Conservation (phyloP, 495 filamentous ascomycete species). For the Xylaria longipes region DNA sequence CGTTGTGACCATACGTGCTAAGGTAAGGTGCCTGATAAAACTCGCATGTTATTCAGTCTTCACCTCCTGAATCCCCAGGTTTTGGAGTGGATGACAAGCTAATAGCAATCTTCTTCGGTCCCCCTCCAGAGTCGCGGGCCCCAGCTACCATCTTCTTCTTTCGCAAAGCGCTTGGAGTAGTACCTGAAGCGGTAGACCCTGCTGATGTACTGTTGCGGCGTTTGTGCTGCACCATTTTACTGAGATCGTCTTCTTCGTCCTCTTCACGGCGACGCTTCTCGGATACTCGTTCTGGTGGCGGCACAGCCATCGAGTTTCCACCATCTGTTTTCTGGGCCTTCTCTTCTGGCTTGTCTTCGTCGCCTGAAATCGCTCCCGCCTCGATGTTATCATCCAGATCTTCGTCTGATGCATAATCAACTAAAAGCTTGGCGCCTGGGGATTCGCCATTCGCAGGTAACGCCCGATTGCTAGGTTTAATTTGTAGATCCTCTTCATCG, state of each 20-base stretch:
- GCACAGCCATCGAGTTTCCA: conserved; percentile 38
- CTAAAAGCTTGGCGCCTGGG: conserved; percentile 73
- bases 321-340: conserved; percentile 30
- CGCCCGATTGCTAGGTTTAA: conserved; percentile 38
- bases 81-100: conserved; percentile 50
- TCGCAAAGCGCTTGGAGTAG: conserved; percentile 28
- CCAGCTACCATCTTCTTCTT: conserved; percentile 38
- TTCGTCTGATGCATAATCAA: conserved; percentile 92
- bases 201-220: conserved; percentile 62
- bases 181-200: conserved; percentile 36
- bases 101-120: conserved; percentile 53
- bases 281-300: conserved; percentile 77
- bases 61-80: conserved; percentile 29
- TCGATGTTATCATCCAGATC: conserved; percentile 62
- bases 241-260: conserved; percentile 81
- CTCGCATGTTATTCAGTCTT: conserved; percentile 31
- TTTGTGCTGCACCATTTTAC: conserved; percentile 73
- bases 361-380: conserved; percentile 43
- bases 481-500: conserved; percentile 74
- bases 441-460: conserved; percentile 54
- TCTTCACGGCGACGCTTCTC: conserved; percentile 93
- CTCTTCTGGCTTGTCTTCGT: conserved; percentile 53
- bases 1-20: conserved; percentile 4
- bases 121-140: conserved; percentile 35
- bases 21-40: conserved; percentile 23